Evolutionary conservation across 2,329 filamentous ascomycete species (phyloP), one percentile per base, ranked within the genome.

Genomic region (Sporothrix variecibatus): DNA sequence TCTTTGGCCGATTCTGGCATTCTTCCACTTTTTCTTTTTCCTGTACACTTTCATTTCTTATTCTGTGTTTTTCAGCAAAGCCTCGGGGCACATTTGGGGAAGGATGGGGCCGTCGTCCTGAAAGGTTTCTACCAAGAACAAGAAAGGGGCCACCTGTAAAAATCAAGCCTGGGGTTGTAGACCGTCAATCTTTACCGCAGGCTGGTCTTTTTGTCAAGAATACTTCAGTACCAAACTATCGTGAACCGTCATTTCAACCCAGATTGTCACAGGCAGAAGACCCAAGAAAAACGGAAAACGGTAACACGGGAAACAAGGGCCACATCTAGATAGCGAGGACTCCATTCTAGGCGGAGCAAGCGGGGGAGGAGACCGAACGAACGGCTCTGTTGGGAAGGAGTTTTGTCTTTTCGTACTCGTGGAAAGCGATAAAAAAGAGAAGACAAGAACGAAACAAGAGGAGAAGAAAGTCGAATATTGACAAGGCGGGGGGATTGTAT

Each of bases 321-420:
- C 46, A 38, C 46, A 26, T 23, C 11, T 56, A 70, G 46, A 56
- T 53, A 69, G 26, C 43, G 28, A 40, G 49, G 12, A 71, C 49
- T 40, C 49, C 49, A 56, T 70, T 51, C 43, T 8, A 71, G 51
- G 34, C n/a, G 68, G 68, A 70, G 31, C 49, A 70, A 67, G 65
- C 38, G 64, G 46, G 23, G 49, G 49, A 40, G 20, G n/a, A 20
- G 15, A 15, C 46, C 67, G 5, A 56, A 38, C 67, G 31, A 34
- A 23, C 1, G 23, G 23, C 12, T 7, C 11, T 43, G 60, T 43
- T 65, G 60, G 60, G 20, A 43, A 40, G 62, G 62, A 12, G 34
- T 20, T 20, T 46, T 46, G 38, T 20, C 1, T 12, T 12, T 56
- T 26, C 23, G 23, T 56, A 28, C 23, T 26, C 15, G 51, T 56